Evolutionary conservation across 2,329 filamentous ascomycete genomes (phyloP), one percentile per base, ranked within the genome.

Genomic region (Talaromyces funiculosus): DNA sequence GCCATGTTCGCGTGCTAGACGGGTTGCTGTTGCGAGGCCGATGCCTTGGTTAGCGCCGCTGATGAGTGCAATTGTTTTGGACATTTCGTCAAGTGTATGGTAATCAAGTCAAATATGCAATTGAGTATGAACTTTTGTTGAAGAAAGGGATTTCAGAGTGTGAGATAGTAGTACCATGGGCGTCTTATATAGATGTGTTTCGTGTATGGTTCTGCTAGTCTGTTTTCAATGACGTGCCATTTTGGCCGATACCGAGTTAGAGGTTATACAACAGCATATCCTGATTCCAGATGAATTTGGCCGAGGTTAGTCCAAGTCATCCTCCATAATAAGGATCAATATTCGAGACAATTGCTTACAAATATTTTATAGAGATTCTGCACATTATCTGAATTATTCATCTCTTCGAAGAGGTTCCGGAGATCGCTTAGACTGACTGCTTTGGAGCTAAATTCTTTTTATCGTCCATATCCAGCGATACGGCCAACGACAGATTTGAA

Each of bases 1-100:
- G 16, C 40, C 45, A 47, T 57, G 55, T 38, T 61, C 60, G 49
- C 54, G 45, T n/a, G 60, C 60, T 2, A 61, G 55, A 22, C 37
- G 45, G 4, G 20, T 42, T 26, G 60, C 60, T 37, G 49, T 57
- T 31, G 60, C 54, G 16, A 61, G 47, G 22, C 60, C 60, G 22
- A 61, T 57, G 26, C 61, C 61, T 60, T 62, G 56, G 53, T 62
- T 62, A 20, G 57, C 61, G 38, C 61, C 61, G 31, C 49, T 62
- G 38, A 62, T 59, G 35, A 62, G 37, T 43, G 53, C 61, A 26
- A 62, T 43, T 4, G 45, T 53, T 33, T 59, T 59, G 24, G 47
- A 22, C 57, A 59, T 57, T 33, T 47, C 49, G n/a, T 45, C 33
- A 26, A n/a, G 14, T 35, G 26, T 57, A 57, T 20, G 24, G 9